phyloP scores from a whole-genome alignment of 495 filamentous ascomycete species.

The Penicillium pancosmium region DNA sequence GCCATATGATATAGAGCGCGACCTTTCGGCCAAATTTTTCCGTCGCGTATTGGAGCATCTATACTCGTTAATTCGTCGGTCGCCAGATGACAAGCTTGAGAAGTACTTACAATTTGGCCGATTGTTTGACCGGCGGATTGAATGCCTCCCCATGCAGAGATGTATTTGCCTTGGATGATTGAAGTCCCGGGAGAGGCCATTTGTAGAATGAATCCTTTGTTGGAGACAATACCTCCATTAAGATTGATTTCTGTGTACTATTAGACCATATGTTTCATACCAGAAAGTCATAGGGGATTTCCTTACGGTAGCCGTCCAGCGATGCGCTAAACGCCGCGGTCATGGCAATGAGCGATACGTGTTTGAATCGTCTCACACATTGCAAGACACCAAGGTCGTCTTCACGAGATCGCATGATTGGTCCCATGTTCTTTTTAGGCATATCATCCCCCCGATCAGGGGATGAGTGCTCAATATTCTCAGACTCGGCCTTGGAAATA shows the following conservation, averaged over 20 bases:
- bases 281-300: not conserved
- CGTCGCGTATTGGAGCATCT: slow-evolving; percentile 38
- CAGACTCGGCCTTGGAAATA: slow-evolving; percentile 5
- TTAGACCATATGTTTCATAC: not conserved
- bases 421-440: slow-evolving; percentile 5
- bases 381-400: slow-evolving; percentile 39
- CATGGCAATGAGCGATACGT: slow-evolving; percentile 33
- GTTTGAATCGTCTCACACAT: slow-evolving; percentile 28
- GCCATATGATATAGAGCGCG: slow-evolving; percentile 36
- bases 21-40: slow-evolving; percentile 36
- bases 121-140: slow-evolving; percentile 43
- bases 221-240: slow-evolving; percentile 44
- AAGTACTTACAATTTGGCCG: slow-evolving; percentile 32
- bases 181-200: slow-evolving; percentile 31
- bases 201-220: slow-evolving; percentile 44
- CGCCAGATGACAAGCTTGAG: not conserved
- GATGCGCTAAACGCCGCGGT: slow-evolving; percentile 42
- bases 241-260: slow-evolving; percentile 39
- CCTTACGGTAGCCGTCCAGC: slow-evolving; percentile 45
- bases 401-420: slow-evolving; percentile 31
- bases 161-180: slow-evolving; percentile 38
- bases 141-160: slow-evolving; percentile 45
- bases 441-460: not conserved
- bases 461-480: slow-evolving; percentile 18
- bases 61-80: not conserved